Conservation (phyloP, 176 grass and related monocot genomes). For the Chrysopogon serrulatus region DNA sequence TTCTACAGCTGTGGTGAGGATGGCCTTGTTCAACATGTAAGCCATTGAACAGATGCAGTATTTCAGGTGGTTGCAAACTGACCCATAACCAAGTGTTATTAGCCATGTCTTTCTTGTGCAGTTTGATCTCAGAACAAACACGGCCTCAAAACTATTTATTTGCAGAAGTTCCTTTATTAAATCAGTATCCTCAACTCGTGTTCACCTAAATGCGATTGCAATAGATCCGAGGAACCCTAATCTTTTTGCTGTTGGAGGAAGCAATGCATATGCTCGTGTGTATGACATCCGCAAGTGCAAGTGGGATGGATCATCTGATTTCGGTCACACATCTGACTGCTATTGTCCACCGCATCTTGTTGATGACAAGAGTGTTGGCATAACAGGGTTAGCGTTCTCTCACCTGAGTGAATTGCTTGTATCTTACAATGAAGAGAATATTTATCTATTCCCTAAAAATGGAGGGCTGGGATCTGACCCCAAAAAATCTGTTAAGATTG, state of each 20-base stretch:
- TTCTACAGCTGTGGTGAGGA: constrained; percentile 95
- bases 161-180: constrained; percentile 41
- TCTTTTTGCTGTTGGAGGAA: constrained; percentile 76
- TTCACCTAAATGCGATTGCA: constrained; percentile 71
- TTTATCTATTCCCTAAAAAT: constrained; percentile 81
- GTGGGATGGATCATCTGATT: constrained; percentile 62
- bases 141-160: constrained; percentile 51
- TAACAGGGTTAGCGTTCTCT: constrained; percentile 89
- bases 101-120: constrained; percentile 28
- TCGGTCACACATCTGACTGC: constrained; percentile 38
- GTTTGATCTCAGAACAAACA: constrained; percentile 87
- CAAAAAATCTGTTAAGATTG: constrained; percentile 20
- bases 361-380: constrained; percentile 37
- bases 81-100: constrained; percentile 6
- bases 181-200: constrained; percentile 20
- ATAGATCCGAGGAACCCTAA: constrained; percentile 78
- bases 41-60: not conserved
- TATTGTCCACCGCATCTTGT: constrained; percentile 85
- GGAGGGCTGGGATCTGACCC: constrained; percentile 63
- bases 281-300: constrained; percentile 88
- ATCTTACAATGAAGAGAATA: constrained; percentile 77
- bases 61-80: constrained; percentile 11
- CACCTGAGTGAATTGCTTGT: constrained; percentile 68
- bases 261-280: constrained; percentile 65
- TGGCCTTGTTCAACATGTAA: constrained; percentile 86